phyloP scores from a whole-genome alignment of 2,329 filamentous ascomycete genomes.

The Ascochyta pisi region DNA sequence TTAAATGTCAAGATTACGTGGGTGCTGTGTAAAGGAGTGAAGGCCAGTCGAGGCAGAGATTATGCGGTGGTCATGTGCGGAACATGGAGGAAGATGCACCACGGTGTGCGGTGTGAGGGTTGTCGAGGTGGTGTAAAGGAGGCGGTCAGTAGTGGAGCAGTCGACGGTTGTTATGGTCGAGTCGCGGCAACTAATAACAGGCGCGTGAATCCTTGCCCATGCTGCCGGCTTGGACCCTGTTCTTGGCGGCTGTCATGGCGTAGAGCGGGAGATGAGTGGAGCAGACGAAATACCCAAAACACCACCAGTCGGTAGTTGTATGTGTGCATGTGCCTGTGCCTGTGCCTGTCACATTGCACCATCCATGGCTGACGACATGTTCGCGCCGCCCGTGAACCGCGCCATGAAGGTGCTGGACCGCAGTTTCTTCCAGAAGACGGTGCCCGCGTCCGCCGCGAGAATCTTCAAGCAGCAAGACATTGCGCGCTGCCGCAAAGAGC shows the following conservation, averaged over 20 bases:
- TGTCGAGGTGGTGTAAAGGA: slow-evolving; percentile 26
- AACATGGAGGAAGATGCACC: slow-evolving; percentile 39
- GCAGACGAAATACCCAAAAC: background rate
- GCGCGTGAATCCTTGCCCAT: slow-evolving; percentile 38
- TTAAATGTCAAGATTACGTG: slow-evolving; percentile 6
- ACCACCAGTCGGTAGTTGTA: background rate
- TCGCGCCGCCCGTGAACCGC: slow-evolving; percentile 81
- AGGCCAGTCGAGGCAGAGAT: slow-evolving; percentile 19
- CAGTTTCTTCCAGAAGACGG: slow-evolving; percentile 77
- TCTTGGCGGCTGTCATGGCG: slow-evolving; percentile 22
- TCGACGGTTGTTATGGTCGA: slow-evolving; percentile 29
- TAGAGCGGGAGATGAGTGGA: background rate
- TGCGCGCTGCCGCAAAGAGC: slow-evolving; percentile 69
- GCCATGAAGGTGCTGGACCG: slow-evolving; percentile 82
- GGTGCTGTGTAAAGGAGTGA: slow-evolving; percentile 22
- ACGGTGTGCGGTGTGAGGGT: slow-evolving; percentile 9
- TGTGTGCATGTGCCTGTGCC: background rate
- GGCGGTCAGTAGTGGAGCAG: slow-evolving; percentile 24
- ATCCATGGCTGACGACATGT: slow-evolving; percentile 58
- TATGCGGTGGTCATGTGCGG: slow-evolving; percentile 31
- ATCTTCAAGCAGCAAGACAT: slow-evolving; percentile 79
- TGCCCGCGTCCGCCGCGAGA: slow-evolving; percentile 79
- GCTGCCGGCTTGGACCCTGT: slow-evolving; percentile 21
- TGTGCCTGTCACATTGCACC: slow-evolving; percentile 1
- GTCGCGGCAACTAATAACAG: slow-evolving; percentile 34